Base-by-base conservation (phyloP, 2,329 filamentous ascomycete species). In the Fusarium virguliforme region DNA sequence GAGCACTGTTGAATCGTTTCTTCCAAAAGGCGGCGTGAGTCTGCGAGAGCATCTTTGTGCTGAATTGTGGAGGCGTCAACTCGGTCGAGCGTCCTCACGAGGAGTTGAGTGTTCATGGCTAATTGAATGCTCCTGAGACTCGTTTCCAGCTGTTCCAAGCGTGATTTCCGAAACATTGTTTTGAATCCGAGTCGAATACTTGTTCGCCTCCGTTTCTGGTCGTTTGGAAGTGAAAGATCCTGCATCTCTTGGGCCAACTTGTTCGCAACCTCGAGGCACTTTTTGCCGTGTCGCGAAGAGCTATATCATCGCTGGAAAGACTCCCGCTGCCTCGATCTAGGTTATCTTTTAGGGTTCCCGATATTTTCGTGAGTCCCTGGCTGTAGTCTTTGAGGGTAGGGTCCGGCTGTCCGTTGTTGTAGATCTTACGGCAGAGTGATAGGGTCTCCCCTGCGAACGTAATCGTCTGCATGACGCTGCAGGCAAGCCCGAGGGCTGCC, bases 101-200 rank as follows among this genome's bases (percentile, higher is more conserved):
- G 50, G n/a, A 54, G 50, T 10, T 37, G 50, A 3, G 50, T 54
- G 50, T 54, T 24, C 50, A 54, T 54, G 13, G 13, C 13, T 13
- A 22, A 54, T 26, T 54, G 50, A 4, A 37, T 28, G 4, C 26
- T 54, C 10, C 22, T 35, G 8, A 54, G 50, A 7, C 22, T 26
- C 3, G 13, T 28, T 3, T 54, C 50, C 18, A 37, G 10, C 8
- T 37, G 18, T 18, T 37, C 13, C 7, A 54, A 22, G 8, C 32
- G 50, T 6, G 30, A 1, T 4, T 54, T 54, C 1, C 8, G 32
- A 9, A 13, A n/a, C 10, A 54, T 12, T 8, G 50, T n/a, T 8
- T 35, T 54, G 2, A n/a, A 34, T 4, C 50, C 50, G 22, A 35
- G 50, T 13, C 4, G 50, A 15, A 37, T 15, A 4, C 32, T 37